These are phyloP conservation scores for Geranomyces michiganensis DNA, from an alignment of 192 early-diverging fungal species.

Conservation along the genomic window DNA sequence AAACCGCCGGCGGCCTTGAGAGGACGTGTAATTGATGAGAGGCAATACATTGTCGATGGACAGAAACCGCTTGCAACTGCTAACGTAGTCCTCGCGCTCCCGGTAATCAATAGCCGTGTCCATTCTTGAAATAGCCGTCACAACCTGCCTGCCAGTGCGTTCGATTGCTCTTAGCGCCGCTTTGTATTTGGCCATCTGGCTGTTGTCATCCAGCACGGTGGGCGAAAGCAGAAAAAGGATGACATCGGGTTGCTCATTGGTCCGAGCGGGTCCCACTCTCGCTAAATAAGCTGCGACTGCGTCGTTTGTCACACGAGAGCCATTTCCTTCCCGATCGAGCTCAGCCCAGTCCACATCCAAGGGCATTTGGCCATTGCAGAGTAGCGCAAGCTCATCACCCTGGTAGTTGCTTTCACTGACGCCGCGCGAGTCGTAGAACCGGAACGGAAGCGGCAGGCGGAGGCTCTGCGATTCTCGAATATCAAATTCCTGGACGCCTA, in stretches of 20 bases:
- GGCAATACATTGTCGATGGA: background rate
- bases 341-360: background rate
- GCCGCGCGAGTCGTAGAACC: constrained; percentile 12
- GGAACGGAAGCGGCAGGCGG: background rate
- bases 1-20: constrained; percentile 11
- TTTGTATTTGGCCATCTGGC: background rate
- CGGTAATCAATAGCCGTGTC: background rate
- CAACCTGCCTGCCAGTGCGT: background rate
- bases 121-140: background rate
- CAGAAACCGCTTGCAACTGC: background rate
- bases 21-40: background rate
- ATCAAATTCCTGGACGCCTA: background rate
- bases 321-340: background rate
- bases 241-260: background rate
- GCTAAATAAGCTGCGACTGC: background rate
- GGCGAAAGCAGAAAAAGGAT: constrained; percentile 1
- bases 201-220: background rate
- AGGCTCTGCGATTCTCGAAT: too few species aligned
- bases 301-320: background rate
- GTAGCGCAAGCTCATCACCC: constrained; percentile 1
- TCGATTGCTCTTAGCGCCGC: background rate
- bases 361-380: constrained; percentile 6
- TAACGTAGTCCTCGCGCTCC: background rate
- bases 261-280: background rate
- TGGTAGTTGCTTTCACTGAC: background rate